A percentile compares a stretch with the other conserved stretches of the same genome.
phyloP scores from a whole-genome alignment of 805 yeast genomes.

The Pichia deserticola region DNA sequence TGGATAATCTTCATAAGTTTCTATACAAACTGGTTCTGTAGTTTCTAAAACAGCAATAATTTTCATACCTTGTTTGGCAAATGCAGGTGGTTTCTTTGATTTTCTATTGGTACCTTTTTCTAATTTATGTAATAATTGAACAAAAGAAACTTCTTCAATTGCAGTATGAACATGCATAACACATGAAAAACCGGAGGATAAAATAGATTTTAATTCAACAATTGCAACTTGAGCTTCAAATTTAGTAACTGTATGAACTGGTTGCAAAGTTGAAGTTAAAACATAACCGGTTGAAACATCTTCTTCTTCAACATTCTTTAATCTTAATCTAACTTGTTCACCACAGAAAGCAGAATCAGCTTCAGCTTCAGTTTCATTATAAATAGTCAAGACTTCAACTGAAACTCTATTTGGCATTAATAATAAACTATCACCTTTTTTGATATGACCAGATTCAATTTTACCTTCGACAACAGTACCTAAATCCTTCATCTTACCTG shows the following conservation, averaged over 20 bases:
- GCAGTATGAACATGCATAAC: constrained; percentile 99
- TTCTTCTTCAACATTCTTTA: constrained; percentile 96
- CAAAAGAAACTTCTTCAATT: constrained; percentile 85
- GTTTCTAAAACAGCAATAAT: constrained; percentile 87
- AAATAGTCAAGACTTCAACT: constrained; percentile 82
- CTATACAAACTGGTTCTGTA: constrained; percentile 85
- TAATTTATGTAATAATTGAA: constrained; percentile 79
- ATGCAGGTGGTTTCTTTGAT: constrained; percentile 95
- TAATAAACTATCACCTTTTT: constrained; percentile 65
- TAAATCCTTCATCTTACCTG: constrained; percentile 91
- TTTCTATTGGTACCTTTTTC: constrained; percentile 96
- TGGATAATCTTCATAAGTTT: constrained; percentile 85
- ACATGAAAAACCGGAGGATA: constrained; percentile 94
- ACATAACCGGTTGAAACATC: constrained; percentile 90
- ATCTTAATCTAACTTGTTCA: constrained; percentile 90
- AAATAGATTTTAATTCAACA: constrained; percentile 90
- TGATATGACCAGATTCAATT: constrained; percentile 90
- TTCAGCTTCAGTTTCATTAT: constrained; percentile 93
- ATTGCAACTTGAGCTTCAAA: constrained; percentile 96
- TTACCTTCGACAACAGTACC: constrained; percentile 98
- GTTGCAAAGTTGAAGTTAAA: constrained; percentile 74
- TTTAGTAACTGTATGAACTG: constrained; percentile 82
- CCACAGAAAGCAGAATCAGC: constrained; percentile 88
- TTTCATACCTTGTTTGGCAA: constrained; percentile 98
- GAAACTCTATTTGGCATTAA: constrained; percentile 87